Evolutionary conservation across 257 asterid species (phyloP), one percentile per base, ranked within the genome.

Genomic region (Solanum virginianum): DNA sequence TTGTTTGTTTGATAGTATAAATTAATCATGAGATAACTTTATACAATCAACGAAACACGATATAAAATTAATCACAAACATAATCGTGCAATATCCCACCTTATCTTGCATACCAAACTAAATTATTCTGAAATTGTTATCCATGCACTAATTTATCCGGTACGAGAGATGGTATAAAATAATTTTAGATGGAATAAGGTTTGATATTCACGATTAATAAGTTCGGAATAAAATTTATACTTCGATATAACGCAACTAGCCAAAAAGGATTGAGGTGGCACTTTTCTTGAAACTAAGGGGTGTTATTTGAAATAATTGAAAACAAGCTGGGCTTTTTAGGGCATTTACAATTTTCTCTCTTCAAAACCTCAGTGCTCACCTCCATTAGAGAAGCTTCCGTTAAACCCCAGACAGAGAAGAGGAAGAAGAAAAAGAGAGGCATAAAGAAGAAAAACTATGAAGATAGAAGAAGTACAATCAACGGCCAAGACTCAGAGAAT

Each of bases 391-490:
- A 49, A 85, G 66, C 63, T 12, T 10, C 39, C 43, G 4, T 36
- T 71, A 36, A 82, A 85, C 51, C 75, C 24, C 79, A 6, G 3
- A 51, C 51, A 43, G 16, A 1, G 11, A 22, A 32, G 53, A 9
- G 24, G 18, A 7, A 20, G 15, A 20, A 53, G 57, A 18, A 22
- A 43, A 63, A 18, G 56, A 10, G 69, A 7, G 15, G 57, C 14
- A 59, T 1, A 22, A 17, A 84, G 26, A 54, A 53, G 81, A 18
- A 22, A 15, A 71, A 81, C 43, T 77, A 89, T 89, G 91, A 91
- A 85, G 89, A 91, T 89, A 80, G 93, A 91, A 80, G 93, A 91
- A 72, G 93, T 89, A 18, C 92, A 91, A 79, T 91, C 93, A 24
- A 89, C 90, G 13, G 80, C 89, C 1, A 88, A 91, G 89, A 91